Evolutionary conservation across 331 rosid species (phyloP).

Genomic region (Stylosanthes scabra): DNA sequence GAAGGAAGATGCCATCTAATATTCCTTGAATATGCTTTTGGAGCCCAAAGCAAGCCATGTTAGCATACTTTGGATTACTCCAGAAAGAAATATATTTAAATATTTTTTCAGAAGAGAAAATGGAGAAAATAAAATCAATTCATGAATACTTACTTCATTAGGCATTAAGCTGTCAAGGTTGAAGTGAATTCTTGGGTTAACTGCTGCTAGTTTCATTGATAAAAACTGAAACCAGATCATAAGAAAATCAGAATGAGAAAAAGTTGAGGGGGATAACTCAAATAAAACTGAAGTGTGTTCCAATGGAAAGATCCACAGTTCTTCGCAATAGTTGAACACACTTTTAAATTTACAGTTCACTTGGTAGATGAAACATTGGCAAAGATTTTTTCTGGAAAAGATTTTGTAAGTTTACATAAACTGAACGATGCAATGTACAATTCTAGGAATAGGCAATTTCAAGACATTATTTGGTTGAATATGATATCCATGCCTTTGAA

Average conservation of each 20-base stretch:
- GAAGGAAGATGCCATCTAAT: conserved; percentile 1
- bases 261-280: conserved; percentile 26
- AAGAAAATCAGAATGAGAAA: conserved; percentile 44
- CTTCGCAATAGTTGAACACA: conserved; percentile 33
- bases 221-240: conserved; percentile 69
- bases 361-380: conserved; percentile 5
- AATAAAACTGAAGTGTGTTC: no score
- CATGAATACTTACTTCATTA: conserved; percentile 70
- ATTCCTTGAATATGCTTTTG: conserved; percentile 19
- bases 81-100: not conserved
- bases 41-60: conserved; percentile 21
- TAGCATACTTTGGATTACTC: conserved; percentile 23
- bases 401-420: conserved; percentile 14
- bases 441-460: conserved; percentile 14
- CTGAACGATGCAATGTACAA: conserved; percentile 20
- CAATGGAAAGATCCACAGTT: conserved; percentile 32
- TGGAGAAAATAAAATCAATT: not conserved
- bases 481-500: not conserved
- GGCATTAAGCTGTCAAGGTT: conserved; percentile 80
- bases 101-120: not conserved
- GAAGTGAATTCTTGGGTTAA: conserved; percentile 86
- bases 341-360: conserved; percentile 6
- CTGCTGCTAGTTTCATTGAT: conserved; percentile 96
- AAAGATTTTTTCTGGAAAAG: conserved; percentile 9
- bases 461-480: conserved; percentile 23